A percentile compares a stretch with the other conserved stretches of the same genome.
These are phyloP conservation scores for Mallotus repandus DNA, from an alignment of 441 rosid genomes.

Conservation along the genomic window DNA sequence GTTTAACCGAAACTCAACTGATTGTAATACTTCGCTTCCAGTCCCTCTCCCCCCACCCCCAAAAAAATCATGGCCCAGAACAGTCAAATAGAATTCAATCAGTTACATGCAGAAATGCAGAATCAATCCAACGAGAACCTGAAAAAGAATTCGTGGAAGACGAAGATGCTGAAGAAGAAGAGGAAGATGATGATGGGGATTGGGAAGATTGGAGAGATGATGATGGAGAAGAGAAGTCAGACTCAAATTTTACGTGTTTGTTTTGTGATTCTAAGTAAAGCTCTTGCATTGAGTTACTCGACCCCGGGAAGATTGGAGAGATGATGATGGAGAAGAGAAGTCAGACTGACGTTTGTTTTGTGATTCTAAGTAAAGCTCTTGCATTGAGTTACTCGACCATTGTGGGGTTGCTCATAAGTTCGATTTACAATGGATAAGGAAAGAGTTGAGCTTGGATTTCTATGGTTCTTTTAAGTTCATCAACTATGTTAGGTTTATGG, in stretches of 20 bases:
- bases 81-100: constrained; percentile 1
- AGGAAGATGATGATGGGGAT: constrained; percentile 37
- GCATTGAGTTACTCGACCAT: constrained; percentile 58
- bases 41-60: neutral
- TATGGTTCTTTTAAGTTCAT: constrained; percentile 79
- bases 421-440: constrained; percentile 54
- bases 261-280: constrained; percentile 59
- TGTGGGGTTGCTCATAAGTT: constrained; percentile 56
- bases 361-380: constrained; percentile 49
- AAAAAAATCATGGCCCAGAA: constrained; percentile 15
- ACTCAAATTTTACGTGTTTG: constrained; percentile 53
- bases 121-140: constrained; percentile 6
- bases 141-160: constrained; percentile 34
- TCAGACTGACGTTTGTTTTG: constrained; percentile 66
- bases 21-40: too few species aligned
- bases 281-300: constrained; percentile 55
- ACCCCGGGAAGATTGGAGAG: constrained; percentile 68
- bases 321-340: constrained; percentile 39
- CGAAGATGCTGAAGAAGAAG: constrained; percentile 27
- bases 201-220: constrained; percentile 62
- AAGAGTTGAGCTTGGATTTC: constrained; percentile 61
- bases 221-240: constrained; percentile 33
- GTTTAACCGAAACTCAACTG: neutral
- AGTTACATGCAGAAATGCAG: neutral
- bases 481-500: constrained; percentile 86